phyloP scores from a whole-genome alignment of 371 early-diverging fungal species.

The Mucor irregularis region DNA sequence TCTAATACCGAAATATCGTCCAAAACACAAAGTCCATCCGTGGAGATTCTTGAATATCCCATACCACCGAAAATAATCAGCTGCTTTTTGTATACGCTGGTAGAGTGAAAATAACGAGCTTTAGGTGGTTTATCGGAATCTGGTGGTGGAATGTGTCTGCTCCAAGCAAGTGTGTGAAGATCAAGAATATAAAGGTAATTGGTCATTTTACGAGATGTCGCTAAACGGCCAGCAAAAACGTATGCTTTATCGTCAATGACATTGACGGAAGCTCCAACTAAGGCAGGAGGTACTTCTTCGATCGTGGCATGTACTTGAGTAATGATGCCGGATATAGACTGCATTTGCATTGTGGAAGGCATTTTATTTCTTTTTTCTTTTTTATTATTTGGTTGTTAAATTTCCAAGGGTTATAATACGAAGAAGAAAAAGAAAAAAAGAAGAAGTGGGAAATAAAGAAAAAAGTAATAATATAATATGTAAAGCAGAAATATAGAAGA shows the following conservation, averaged over 20 bases:
- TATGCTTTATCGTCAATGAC: conserved; percentile 63
- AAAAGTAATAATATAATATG: no score
- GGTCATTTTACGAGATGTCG: conserved; percentile 67
- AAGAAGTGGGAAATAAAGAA: no score
- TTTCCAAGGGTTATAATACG: no score
- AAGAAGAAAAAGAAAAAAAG: no score
- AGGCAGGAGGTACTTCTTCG: conserved; percentile 76
- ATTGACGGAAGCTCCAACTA: conserved; percentile 74
- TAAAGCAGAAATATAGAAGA: no score
- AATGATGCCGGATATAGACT: conserved; percentile 71
- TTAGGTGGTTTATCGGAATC: conserved; percentile 44
- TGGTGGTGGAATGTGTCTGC: conserved; percentile 42
- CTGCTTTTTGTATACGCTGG: conserved; percentile 55
- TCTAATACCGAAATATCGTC: conserved; percentile 76
- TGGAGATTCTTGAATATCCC: conserved; percentile 44
- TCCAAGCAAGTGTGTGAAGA: conserved; percentile 64
- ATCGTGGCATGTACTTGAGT: conserved; percentile 65
- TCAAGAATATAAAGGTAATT: conserved; percentile 69
- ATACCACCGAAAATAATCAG: conserved; percentile 67
- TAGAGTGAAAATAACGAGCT: conserved; percentile 77
- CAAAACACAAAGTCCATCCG: conserved; percentile 52
- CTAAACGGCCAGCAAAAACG: conserved; percentile 75
- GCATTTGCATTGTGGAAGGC: conserved; percentile 42
- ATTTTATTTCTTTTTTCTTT: conserved; percentile 3
- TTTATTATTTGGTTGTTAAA: background rate